Conservation (phyloP, 1,284 basidiomycete genomes). For the Cystobasidium pallidum region DNA sequence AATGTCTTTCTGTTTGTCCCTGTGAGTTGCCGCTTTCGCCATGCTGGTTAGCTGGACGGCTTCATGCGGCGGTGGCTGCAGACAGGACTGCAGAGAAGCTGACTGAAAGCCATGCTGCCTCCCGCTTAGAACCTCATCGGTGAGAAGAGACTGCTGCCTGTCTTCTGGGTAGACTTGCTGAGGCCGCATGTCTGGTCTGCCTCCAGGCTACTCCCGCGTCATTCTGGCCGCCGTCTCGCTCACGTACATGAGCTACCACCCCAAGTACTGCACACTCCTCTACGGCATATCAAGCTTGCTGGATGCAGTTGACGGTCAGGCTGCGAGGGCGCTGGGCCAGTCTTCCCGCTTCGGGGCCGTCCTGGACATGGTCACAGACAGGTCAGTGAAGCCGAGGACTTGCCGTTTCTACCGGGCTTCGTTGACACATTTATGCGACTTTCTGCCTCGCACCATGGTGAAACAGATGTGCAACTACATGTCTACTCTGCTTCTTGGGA, state of each 20-base stretch:
- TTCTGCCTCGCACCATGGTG: no score
- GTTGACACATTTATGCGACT: no score
- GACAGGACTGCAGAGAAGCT: not conserved
- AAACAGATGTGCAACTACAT: slow-evolving; percentile 92
- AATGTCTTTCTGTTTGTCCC: slow-evolving; percentile 96
- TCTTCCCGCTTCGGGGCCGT: slow-evolving; percentile 96
- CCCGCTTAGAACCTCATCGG: slow-evolving; percentile 76
- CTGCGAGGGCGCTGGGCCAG: slow-evolving; percentile 85
- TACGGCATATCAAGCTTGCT: slow-evolving; percentile 92
- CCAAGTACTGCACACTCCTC: slow-evolving; percentile 82
- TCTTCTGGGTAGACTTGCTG: not conserved
- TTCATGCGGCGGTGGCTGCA: not conserved
- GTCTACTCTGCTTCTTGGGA: slow-evolving; percentile 89
- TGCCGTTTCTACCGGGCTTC: not conserved
- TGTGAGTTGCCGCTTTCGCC: not conserved
- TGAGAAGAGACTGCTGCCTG: slow-evolving; percentile 55
- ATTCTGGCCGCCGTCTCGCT: slow-evolving; percentile 87
- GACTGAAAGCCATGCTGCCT: not conserved
- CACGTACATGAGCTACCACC: slow-evolving; percentile 92
- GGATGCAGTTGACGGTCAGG: slow-evolving; percentile 93
- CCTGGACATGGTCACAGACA: slow-evolving; percentile 99
- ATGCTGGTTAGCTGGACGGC: not conserved
- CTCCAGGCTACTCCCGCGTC: slow-evolving; percentile 82
- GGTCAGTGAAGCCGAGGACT: slow-evolving; percentile 66
- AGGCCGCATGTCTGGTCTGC: slow-evolving; percentile 12